Conservation (phyloP, 2,329 filamentous ascomycete species). For the Cladosporium phlei region DNA sequence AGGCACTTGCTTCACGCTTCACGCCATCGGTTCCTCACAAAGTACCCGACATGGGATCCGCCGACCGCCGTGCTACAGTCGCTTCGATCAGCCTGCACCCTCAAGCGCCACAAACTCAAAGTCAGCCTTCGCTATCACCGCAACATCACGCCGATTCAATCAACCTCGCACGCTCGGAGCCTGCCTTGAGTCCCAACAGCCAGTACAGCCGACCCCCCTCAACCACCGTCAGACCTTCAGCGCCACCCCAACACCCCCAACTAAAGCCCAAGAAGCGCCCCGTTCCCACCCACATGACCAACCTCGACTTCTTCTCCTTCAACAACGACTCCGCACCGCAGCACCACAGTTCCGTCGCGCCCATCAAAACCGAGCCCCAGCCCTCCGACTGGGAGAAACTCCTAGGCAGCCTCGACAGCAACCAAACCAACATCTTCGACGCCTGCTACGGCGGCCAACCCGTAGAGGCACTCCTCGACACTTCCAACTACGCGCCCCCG, state of each 20-base stretch:
- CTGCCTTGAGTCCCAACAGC: constrained; percentile 41
- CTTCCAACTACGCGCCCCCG: background rate
- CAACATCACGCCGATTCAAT: constrained; percentile 36
- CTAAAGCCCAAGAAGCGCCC: constrained; percentile 16
- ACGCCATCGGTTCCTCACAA: constrained; percentile 28
- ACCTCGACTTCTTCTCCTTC: constrained; percentile 48
- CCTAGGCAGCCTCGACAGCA: constrained; percentile 72
- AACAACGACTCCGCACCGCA: constrained; percentile 33
- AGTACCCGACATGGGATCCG: constrained; percentile 24
- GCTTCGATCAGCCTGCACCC: constrained; percentile 44
- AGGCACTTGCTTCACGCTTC: constrained; percentile 45
- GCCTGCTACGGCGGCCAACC: constrained; percentile 69
- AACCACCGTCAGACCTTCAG: constrained; percentile 9
- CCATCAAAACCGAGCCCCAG: constrained; percentile 39
- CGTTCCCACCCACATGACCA: constrained; percentile 35
- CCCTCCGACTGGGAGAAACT: constrained; percentile 77
- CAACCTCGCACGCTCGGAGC: constrained; percentile 42
- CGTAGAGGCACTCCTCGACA: constrained; percentile 39
- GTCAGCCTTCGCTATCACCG: constrained; percentile 47
- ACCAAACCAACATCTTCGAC: constrained; percentile 77
- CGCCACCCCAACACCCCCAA: constrained; percentile 14
- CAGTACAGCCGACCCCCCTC: constrained; percentile 28
- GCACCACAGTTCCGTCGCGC: constrained; percentile 22
- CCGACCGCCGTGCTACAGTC: constrained; percentile 40
- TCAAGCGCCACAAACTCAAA: constrained; percentile 42